Evolutionary conservation across 2,329 filamentous ascomycete genomes (phyloP), one percentile per base, ranked within the genome.

Genomic region (Ascocoryne sarcoides): DNA sequence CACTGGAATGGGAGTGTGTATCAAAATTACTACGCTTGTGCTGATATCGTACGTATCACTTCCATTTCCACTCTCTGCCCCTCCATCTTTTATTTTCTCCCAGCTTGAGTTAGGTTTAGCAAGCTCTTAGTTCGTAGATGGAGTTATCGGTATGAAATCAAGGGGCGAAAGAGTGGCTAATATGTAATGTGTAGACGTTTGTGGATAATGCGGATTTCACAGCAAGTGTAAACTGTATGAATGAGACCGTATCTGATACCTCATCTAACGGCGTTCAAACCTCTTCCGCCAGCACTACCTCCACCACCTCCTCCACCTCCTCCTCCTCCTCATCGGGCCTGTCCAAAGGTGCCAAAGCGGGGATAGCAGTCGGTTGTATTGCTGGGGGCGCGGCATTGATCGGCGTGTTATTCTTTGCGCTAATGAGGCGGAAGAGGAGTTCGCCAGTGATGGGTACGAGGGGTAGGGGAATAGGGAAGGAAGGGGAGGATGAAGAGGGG

Each of bases 1-100:
- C 62, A 62, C 3, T 57, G 63, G 20, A 63, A 64, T 45, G 60
- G 69, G 47, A 68, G 64, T 15, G 23, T 26, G 12, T 26, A 26
- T 26, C 7, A 26, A 7, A 12, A 7, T 7, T 69, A 68, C 53
- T 72, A 69, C 42, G 66, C 68, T 21, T 71, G 69, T 46, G 64
- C 69, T 20, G 68, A 72, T 56, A 65, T 72, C 42, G 55, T 58
- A 51, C 41, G 55, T 53, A 7, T 16, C 19, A 32, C 14, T 14
- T n/a, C 15, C 5, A 14, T 14, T 16, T 32, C 14, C 5, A 12
- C 5, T 9, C 8, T 16, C 8, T 32, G 5, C 32, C 21, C 10
- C 9, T 12, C 12, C 19, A 7, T 14, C 8, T 10, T 19, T 23
- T n/a, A 4, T 7, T 14, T 21, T 33, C 10, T 19, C 16, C 28